Evolutionary conservation across 1,284 basidiomycete genomes (phyloP), one percentile per base, ranked within the genome.

Genomic region (Neotropicomus parvogracilis): DNA sequence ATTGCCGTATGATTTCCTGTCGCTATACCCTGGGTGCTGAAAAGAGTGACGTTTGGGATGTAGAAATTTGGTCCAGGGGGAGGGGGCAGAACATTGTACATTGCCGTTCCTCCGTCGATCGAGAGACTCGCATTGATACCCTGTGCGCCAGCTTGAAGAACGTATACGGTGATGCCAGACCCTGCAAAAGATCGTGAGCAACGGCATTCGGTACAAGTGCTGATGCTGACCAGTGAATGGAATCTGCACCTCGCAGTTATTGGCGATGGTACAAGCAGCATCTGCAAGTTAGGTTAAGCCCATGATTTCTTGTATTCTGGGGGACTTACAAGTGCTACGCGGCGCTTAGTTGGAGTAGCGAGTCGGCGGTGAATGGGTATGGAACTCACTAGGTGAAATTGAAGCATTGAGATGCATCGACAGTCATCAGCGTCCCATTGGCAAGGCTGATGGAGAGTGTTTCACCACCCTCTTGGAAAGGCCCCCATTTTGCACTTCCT

Each of bases 391-490:
- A 60, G n/a, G 53, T 56, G 3, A 41, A 28, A 32, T 59, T 59
- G 37, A 36, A 59, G 19, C 56, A 60, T 10, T 40, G 47, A 31
- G 48, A 60, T 33, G 56, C 46, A 42, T 60, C 40, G 20, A 60
- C 16, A 6, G 43, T 48, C 50, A 57, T 36, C 49, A 43, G 17
- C 7, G 49, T 52, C 24, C 47, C 50, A 4, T 60, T 60, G 19
- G 44, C n/a, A 1, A 55, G 39, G 6, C 4, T 7, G 4, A 58
- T 45, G 20, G 29, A 50, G 20, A 60, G 45, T 4, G 45, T 46
- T 46, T 50, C 53, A 11, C 50, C 40, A 19, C 40, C 46, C n/a
- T 40, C 16, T 4, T 33, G 45, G 24, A 55, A 55, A 9, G 49
- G 39, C 5, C 44, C 42, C 58, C 57, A 56, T 42, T 47, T 49